Conservation (phyloP, 2,329 filamentous ascomycete species). For the Ascomycota sp. region DNA sequence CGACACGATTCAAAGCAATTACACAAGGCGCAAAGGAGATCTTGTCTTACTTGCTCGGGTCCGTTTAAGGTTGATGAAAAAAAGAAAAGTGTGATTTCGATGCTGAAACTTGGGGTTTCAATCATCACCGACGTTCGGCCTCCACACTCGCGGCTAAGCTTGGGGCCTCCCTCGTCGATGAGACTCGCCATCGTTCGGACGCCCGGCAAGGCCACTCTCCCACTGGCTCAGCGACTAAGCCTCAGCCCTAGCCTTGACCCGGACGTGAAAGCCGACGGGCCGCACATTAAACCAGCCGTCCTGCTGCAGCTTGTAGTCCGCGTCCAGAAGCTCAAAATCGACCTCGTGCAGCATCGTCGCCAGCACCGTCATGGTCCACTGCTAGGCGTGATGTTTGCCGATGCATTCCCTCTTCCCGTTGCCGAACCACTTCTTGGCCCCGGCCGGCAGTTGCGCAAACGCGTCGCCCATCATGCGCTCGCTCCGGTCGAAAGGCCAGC, state of each 20-base stretch:
- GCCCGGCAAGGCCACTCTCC: too few species aligned
- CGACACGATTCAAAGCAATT: too few species aligned
- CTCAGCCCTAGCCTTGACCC: slow-evolving; percentile 16
- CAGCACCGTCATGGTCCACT: slow-evolving; percentile 21
- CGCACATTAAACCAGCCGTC: slow-evolving; percentile 33
- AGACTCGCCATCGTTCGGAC: too few species aligned
- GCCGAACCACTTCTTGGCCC: slow-evolving; percentile 29
- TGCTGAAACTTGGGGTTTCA: too few species aligned
- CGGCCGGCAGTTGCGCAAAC: slow-evolving; percentile 20
- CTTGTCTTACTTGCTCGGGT: too few species aligned
- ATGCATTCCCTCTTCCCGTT: slow-evolving; percentile 31
- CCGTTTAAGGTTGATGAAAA: too few species aligned
- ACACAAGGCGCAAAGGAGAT: too few species aligned
- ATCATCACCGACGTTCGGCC: too few species aligned
- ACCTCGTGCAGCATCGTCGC: slow-evolving; percentile 22
- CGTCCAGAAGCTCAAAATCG: slow-evolving; percentile 23
- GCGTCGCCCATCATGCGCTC: slow-evolving; percentile 27
- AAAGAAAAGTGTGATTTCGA: too few species aligned
- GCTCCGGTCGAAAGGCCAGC: slow-evolving; percentile 22
- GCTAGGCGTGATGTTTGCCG: slow-evolving; percentile 28
- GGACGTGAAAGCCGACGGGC: slow-evolving; percentile 23
- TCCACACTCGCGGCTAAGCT: too few species aligned
- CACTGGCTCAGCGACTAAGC: too few species aligned
- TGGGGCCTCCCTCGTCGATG: too few species aligned
- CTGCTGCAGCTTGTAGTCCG: slow-evolving; percentile 18